These are phyloP conservation scores for Diaporthe helianthi DNA, from an alignment of 2,329 filamentous ascomycete genomes.

Conservation along the genomic window DNA sequence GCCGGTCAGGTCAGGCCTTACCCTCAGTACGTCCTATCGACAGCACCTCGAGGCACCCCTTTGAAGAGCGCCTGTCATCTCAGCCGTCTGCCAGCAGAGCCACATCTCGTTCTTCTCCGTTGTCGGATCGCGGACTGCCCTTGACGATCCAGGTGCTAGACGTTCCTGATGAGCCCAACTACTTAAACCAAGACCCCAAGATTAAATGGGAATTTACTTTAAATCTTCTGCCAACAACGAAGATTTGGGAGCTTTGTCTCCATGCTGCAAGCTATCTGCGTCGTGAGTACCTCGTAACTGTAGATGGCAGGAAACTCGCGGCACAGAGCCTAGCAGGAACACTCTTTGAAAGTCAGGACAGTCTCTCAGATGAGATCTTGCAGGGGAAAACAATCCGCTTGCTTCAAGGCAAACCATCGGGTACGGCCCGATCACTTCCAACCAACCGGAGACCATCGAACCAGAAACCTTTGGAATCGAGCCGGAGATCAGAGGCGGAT, in stretches of 20 bases:
- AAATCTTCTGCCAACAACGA: background rate
- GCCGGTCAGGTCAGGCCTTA: no score
- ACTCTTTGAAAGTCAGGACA: background rate
- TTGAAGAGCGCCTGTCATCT: background rate
- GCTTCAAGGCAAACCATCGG: background rate
- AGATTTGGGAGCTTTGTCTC: background rate
- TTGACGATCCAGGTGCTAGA: background rate
- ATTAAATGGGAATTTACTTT: background rate
- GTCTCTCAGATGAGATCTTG: background rate
- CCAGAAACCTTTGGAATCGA: background rate
- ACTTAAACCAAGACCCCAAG: background rate
- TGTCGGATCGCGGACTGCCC: background rate
- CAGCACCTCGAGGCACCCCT: background rate
- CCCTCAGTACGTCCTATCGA: background rate
- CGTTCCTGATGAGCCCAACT: no score
- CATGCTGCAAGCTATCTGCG: background rate
- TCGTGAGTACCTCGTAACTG: background rate
- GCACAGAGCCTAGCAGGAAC: background rate
- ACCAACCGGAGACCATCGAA: background rate
- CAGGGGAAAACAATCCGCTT: background rate
- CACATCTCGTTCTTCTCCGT: background rate
- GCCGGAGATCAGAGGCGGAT: background rate
- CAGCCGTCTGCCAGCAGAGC: no score
- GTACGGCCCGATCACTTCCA: background rate
- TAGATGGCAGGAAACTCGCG: background rate